Evolutionary conservation across 1,284 basidiomycete genomes (phyloP).

Genomic region (Cryptococcus neoformans): DNA sequence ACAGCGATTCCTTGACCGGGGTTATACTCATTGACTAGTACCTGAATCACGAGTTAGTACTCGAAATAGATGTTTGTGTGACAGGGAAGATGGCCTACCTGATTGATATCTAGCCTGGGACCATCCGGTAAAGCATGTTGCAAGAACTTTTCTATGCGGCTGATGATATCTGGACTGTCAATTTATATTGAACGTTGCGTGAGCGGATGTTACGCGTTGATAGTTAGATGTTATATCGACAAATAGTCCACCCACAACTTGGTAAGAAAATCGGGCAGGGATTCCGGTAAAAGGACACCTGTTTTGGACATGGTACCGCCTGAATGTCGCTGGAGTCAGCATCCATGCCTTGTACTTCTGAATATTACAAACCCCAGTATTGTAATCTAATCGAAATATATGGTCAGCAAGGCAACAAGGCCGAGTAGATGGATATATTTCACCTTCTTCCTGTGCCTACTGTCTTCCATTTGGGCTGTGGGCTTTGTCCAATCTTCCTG

Average conservation of each 20-base stretch:
- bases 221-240: neutral
- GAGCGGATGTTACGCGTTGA: conserved; percentile 5
- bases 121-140: conserved; percentile 56
- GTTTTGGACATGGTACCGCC: conserved; percentile 45
- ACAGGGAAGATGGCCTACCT: conserved; percentile 1
- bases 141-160: conserved; percentile 56
- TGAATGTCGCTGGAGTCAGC: conserved; percentile 9
- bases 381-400: conserved; percentile 57
- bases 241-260: conserved; percentile 30
- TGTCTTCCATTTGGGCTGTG: conserved; percentile 81
- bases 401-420: neutral
- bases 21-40: conserved; percentile 85
- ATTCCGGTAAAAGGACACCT: conserved; percentile 41
- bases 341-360: neutral
- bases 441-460: conserved; percentile 69
- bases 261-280: conserved; percentile 38
- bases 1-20: conserved; percentile 92
- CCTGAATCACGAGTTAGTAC: conserved; percentile 46
- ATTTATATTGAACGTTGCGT: neutral
- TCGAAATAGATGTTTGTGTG: too few species aligned
- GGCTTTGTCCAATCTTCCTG: conserved; percentile 71
- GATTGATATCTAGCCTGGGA: conserved; percentile 63
- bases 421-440: conserved; percentile 9
- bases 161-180: conserved; percentile 68
- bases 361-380: conserved; percentile 62